Evolutionary conservation across 1,284 basidiomycete species (phyloP), one percentile per base, ranked within the genome.

Genomic region (Trichosporon inkin): DNA sequence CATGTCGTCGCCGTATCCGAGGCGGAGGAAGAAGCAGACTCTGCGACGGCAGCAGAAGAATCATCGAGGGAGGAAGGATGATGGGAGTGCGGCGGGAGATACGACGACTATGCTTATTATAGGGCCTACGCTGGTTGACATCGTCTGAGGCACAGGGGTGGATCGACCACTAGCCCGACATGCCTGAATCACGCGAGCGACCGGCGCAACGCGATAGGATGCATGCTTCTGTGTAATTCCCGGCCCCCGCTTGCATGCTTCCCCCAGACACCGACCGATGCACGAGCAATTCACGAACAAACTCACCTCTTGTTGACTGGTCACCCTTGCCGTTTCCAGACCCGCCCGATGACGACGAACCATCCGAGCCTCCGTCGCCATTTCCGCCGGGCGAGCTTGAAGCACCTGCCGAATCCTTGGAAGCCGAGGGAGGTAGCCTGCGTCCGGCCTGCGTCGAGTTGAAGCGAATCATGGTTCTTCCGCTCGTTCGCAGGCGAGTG

Each of bases 61-160:
- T 22, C 44, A 49, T 49, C 16, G 17, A 22, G 44, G 22, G 16
- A 13, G 28, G 44, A 49, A 32, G 41, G 44, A 44, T 22, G 44
- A 24, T 22, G 41, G 44, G 24, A 11, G 44, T 49, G 24, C 44
- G 44, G 44, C 28, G n/a, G 11, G 24, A 32, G 44, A 28, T 49
- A 19, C 44, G 44, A 49, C 22, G 44, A 49, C 44, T 28, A 32
- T 32, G 44, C 44, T 49, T 49, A 49, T 49, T 49, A 49, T 49
- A 49, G 44, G 41, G 44, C 11, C 36, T 38, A n/a, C 36, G 13
- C 16, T 22, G 22, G 6, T 49, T 24, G 44, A 24, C 14, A 49
- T 49, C 44, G 44, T 49, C n/a, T 49, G 44, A 49, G 44, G 44
- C 44, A 49, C 44, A 49, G 44, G 44, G 44, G 40, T 44, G 40